Conservation (phyloP, 2,329 filamentous ascomycete genomes). For the Aureobasidium pullulans region DNA sequence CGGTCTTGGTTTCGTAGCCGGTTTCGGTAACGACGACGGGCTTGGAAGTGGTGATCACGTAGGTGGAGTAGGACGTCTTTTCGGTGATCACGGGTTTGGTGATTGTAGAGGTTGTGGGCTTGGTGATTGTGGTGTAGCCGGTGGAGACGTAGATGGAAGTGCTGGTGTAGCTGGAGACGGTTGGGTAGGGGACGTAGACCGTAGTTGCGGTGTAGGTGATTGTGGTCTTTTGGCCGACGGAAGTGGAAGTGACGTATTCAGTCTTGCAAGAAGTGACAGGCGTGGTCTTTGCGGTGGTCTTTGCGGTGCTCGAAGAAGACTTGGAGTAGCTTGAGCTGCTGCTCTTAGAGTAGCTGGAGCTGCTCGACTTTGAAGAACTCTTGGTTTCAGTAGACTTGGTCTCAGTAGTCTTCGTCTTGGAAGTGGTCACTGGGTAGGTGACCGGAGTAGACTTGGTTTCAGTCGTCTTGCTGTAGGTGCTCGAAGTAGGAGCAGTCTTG, state of each 20-base stretch:
- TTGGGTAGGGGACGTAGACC: not conserved
- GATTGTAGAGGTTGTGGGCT: too few relatives aligned
- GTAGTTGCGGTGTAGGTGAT: conserved; percentile 2
- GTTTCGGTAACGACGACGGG: not conserved
- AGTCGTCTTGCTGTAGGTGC: not conserved
- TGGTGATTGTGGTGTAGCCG: not conserved
- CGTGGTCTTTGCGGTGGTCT: not conserved
- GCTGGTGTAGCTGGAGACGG: not conserved
- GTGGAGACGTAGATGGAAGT: not conserved
- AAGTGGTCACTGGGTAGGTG: not conserved
- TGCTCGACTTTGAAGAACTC: not conserved
- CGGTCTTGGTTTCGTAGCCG: not conserved
- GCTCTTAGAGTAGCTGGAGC: not conserved
- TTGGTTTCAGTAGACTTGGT: not conserved
- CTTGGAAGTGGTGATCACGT: not conserved
- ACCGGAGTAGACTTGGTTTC: not conserved
- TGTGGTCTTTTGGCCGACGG: not conserved
- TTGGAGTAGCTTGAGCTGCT: conserved; percentile 1
- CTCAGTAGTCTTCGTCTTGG: not conserved
- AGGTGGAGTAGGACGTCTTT: not conserved
- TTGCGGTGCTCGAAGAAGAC: not conserved
- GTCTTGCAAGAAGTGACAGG: conserved; percentile 5
- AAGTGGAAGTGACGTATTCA: not conserved
- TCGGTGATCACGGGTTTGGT: not conserved
- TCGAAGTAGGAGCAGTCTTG: not conserved